Base-by-base conservation (phyloP, 1,139 yeast genomes). In the Debaryomycetaceae sp. region DNA sequence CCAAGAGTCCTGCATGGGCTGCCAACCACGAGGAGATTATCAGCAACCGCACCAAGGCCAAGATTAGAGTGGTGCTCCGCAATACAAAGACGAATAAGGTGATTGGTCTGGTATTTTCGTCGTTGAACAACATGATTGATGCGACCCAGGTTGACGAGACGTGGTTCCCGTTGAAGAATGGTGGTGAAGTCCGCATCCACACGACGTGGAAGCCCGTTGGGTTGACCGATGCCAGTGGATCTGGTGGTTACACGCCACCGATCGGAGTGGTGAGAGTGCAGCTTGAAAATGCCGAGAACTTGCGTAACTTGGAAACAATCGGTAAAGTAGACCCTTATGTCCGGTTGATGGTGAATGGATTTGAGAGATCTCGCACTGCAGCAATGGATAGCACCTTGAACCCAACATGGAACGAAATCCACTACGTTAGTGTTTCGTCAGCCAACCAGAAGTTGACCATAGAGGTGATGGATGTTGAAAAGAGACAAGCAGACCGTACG, bases 291-390 rank as follows among this genome's bases (percentile, higher is more conserved):
- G 96, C 93, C 27, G 73, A 70, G 36, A 81, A 78, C 38, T 71
- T 91, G 48, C 75, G 83, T 39, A 91, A 91, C 56, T 70, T 88
- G 58, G 96, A 89, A 54, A 80, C 77, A 35, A 71, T 91, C 38
- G 97, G 97, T 37, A 84, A 79, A 49, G 78, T 88, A 51, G 97
- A 91, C 57, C 98, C 99, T 25, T 91, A 91, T 51, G 77, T 79
- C 12, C 78, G 95, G 49, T 65, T 89, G 10, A 60, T 86, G 49
- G 71, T 86, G 27, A 88, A 86, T 50, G 91, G 91, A 32, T 68
- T 76, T 48, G 78, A 76, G 44, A 77, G 78, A 51, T 84, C 80
- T 19, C 75, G 97, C 56, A 91, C 97, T 2, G 67, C 74, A 31
- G 75, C 83, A n/a, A 55, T 68, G 35, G 79, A 76, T 16, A 74